Evolutionary conservation across 768 basidiomycete genomes (phyloP), one percentile per base, ranked within the genome.

Genomic region (Arthromyces matolae): DNA sequence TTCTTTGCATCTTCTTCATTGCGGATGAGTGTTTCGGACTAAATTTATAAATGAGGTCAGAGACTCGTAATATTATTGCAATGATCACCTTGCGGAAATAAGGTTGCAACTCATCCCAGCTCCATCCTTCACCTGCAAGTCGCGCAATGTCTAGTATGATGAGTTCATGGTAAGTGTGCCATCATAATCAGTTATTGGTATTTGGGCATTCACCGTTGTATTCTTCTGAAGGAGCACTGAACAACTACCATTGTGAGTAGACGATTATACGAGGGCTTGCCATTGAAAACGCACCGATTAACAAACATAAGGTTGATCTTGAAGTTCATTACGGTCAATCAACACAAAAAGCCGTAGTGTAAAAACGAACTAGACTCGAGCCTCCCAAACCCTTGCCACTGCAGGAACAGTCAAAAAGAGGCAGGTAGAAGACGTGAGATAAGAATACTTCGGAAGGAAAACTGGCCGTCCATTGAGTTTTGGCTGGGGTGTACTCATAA

Each of bases 301-400:
- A 37, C 35, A 37, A 37, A 37, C 35, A 37, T 32, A 19, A 43
- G 14, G 16, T 43, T 43, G 18, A 43, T 5, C 42, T 43, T 43
- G 23, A 9, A 41, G 12, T 24, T 8, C 10, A 14, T 37, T 22
- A 19, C n/a, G n/a, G 22, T 19, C 18, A 25, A n/a, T 4, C 5
- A 8, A 20, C 10, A 4, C 23, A 31, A 18, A 7, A 31, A 3
- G 1, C 22, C 12, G 8, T 34, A 4, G n/a, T 3, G 19, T 22
- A 28, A 27, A 8, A 47, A n/a, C 37, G 12, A 3, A 47, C 46
- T 9, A 37, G 14, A 18, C 46, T 47, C 3, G 38, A 32, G 14
- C 46, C 46, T 32, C 46, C 37, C 5, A 40, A 4, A 16, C 27
- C 10, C 34, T 47, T 47, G 1, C 46, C 46, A 14, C 46, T 47